Percentiles rank a stretch among this genome's conserved stretches.
These are phyloP conservation scores for Bacterosira constricta DNA, from an alignment of 108 stramenopile species.

Conservation along the genomic window DNA sequence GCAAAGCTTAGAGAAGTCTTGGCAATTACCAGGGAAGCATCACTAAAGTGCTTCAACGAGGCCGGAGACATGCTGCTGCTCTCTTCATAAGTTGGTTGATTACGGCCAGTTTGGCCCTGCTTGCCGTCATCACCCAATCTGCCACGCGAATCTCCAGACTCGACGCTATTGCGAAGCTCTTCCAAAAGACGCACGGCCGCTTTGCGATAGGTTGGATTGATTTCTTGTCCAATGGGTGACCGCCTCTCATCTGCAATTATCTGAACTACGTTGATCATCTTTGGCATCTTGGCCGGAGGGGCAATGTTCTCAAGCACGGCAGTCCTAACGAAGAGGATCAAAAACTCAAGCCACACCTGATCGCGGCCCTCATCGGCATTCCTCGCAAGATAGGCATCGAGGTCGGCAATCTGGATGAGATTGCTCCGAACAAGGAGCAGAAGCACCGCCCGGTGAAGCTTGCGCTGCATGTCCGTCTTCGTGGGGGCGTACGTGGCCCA, in stretches of 20 bases:
- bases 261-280: constrained; percentile 84
- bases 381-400: constrained; percentile 88
- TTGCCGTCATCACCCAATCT: constrained; percentile 4
- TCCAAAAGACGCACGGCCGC: constrained; percentile 80
- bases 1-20: constrained; percentile 67
- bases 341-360: constrained; percentile 90
- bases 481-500: constrained; percentile 94
- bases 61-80: constrained; percentile 72
- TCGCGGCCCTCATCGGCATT: constrained; percentile 86
- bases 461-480: constrained; percentile 82
- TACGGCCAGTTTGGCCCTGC: constrained; percentile 9
- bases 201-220: constrained; percentile 73
- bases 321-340: constrained; percentile 84
- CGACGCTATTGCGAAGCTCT: constrained; percentile 64
- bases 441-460: constrained; percentile 90
- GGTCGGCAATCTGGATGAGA: constrained; percentile 73
- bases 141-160: constrained; percentile 17
- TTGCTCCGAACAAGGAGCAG: constrained; percentile 88
- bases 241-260: constrained; percentile 79
- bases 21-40: constrained; percentile 68
- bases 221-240: constrained; percentile 70
- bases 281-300: constrained; percentile 77
- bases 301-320: constrained; percentile 84
- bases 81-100: constrained; percentile 47
- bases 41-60: constrained; percentile 60